These are phyloP conservation scores for Ustulina deusta DNA, from an alignment of 2,329 filamentous ascomycete genomes.

Conservation along the genomic window DNA sequence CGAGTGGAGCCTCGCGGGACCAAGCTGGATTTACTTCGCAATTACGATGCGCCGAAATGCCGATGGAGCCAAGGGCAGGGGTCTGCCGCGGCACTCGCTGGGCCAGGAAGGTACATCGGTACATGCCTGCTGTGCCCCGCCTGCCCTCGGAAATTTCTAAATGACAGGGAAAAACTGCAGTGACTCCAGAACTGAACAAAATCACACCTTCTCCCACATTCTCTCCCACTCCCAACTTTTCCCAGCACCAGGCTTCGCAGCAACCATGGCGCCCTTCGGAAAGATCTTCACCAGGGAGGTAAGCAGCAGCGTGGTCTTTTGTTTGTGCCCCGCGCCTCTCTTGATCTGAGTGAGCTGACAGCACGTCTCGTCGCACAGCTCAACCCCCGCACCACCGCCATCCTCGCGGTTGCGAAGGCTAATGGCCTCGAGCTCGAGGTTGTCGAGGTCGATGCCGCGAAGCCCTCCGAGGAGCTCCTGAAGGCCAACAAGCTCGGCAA, in stretches of 20 bases:
- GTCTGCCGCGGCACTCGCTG: conserved; percentile 1
- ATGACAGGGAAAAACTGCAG: conserved; percentile 43
- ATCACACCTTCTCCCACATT: conserved; percentile 36
- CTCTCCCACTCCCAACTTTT: conserved; percentile 28
- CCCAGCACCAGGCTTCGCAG: conserved; percentile 43
- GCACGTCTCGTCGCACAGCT: conserved; percentile 65
- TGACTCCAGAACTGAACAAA: conserved; percentile 34
- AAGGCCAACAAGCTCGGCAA: conserved; percentile 90
- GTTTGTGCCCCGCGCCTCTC: conserved; percentile 24
- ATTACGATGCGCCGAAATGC: conserved; percentile 46
- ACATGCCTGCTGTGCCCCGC: conserved; percentile 45
- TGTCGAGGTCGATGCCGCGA: conserved; percentile 75
- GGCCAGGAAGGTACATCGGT: conserved; percentile 18
- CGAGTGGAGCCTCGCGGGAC: conserved; percentile 29
- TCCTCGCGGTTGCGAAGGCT: conserved; percentile 95
- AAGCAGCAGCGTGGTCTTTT: conserved; percentile 50
- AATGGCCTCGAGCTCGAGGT: conserved; percentile 94
- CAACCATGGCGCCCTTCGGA: conserved; percentile 85
- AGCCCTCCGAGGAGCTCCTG: conserved; percentile 80
- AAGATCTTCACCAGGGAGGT: conserved; percentile 94
- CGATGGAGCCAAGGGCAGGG: conserved; percentile 23
- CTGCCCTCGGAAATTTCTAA: conserved; percentile 37
- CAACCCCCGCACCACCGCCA: conserved; percentile 89
- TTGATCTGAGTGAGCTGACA: conserved; percentile 42
- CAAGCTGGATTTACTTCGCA: conserved; percentile 38